These are phyloP conservation scores for Chenopodium suecicum DNA, from an alignment of 148 eudicot species.

Conservation along the genomic window DNA sequence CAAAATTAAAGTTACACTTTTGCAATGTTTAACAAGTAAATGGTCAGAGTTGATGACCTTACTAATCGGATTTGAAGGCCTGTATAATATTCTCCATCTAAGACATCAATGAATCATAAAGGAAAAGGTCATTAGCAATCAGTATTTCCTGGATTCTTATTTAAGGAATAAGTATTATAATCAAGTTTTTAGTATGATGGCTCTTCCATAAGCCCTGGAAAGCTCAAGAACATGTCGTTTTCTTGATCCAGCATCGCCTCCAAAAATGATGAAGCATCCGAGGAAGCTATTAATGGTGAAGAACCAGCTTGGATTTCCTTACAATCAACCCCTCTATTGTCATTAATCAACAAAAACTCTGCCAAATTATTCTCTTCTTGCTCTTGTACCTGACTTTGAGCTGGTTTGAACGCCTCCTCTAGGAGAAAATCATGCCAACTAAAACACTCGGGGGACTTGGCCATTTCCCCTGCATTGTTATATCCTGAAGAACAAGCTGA, in stretches of 20 bases:
- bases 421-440: slow-evolving; percentile 73
- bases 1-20: not conserved
- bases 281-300: slow-evolving; percentile 3
- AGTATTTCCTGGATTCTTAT: not conserved
- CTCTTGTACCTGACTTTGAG: slow-evolving; percentile 16
- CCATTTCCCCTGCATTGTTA: slow-evolving; percentile 23
- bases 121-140: not conserved
- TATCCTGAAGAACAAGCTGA: slow-evolving; percentile 26
- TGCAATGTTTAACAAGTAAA: not conserved
- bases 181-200: slow-evolving; percentile 39
- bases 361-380: slow-evolving; percentile 7
- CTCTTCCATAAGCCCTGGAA: slow-evolving; percentile 63
- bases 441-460: slow-evolving; percentile 32
- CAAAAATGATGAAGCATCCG: slow-evolving; percentile 39
- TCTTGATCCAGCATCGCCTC: slow-evolving; percentile 66
- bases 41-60: not conserved
- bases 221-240: slow-evolving; percentile 53
- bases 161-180: not conserved
- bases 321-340: slow-evolving; percentile 1
- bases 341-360: slow-evolving; percentile 1
- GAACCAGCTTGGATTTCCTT: slow-evolving; percentile 10
- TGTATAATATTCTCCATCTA: not conserved
- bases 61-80: not conserved
- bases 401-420: slow-evolving; percentile 43
- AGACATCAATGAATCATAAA: slow-evolving; percentile 12